Evolutionary conservation across 2,329 filamentous ascomycete genomes (phyloP), one percentile per base, ranked within the genome.

Genomic region (Microcera coccophila): DNA sequence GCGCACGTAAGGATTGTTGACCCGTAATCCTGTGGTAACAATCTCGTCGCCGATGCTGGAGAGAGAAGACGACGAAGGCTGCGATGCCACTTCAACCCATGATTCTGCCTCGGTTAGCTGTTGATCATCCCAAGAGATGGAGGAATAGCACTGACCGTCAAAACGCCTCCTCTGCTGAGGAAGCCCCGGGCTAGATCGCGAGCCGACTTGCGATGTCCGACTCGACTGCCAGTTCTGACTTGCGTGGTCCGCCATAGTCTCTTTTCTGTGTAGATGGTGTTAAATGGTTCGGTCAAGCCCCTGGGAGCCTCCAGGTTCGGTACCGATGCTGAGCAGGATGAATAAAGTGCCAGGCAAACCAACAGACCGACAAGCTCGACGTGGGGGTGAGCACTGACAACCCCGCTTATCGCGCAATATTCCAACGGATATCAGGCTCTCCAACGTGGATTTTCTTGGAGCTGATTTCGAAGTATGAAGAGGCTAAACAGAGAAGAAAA

Each of bases 21-120:
- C 83, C 40, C 82, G 81, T 32, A 96, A 76, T 19, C 90, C 90
- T 4, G 88, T 93, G 2, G 89, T 95, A 52, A 95, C 85, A 53
- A 95, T 91, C 60, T 96, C 90, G 53, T 95, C 90, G 49, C 78
- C 79, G 61, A 85, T 82, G 41, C 82, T 95, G 16, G 90, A 95
- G 11, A 95, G 73, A 12, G 90, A 96, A 3, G 91, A 95, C 2
- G 91, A 95, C 0, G 91, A 96, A 7, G 91, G 90, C 57, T 93
- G 88, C 4, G 91, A 96, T 36, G 86, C 81, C 47, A 98, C 82
- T 65, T 98, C 91, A 56, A 97, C 82, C 93, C 93, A 98, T 8
- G 93, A 96, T 71, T 97, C 93, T 90, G 72, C 53, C 44, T 22
- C 7, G 12, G 43, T 58, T 44, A 59, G 46, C 29, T 38, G 38